Evolutionary conservation across 345 rosid genomes (phyloP).

Genomic region (Brassica juncea): DNA sequence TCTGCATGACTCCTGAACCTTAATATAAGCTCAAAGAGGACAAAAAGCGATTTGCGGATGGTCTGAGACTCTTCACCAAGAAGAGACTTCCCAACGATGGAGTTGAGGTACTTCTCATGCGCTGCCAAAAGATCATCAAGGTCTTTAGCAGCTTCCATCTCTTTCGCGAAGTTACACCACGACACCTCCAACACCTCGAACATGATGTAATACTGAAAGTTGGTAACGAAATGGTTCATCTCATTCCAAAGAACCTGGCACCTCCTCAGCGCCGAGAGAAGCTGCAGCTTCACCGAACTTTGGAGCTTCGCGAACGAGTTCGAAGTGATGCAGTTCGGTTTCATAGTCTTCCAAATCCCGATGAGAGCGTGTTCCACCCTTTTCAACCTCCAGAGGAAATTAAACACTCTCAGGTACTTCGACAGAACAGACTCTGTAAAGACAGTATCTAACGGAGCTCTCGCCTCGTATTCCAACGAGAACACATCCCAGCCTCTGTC

Average conservation of each 20-base stretch:
- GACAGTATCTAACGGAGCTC: slow-evolving; percentile 89
- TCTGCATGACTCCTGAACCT: slow-evolving; percentile 87
- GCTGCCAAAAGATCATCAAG: slow-evolving; percentile 96
- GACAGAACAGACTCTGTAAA: slow-evolving; percentile 88
- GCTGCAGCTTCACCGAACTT: slow-evolving; percentile 64
- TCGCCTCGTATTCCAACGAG: slow-evolving; percentile 93
- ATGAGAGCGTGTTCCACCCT: slow-evolving; percentile 95
- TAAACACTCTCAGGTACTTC: slow-evolving; percentile 81
- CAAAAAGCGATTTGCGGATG: slow-evolving; percentile 76
- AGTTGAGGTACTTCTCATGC: slow-evolving; percentile 86
- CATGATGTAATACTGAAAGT: slow-evolving; percentile 97
- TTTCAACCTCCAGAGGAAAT: slow-evolving; percentile 96
- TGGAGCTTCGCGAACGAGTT: slow-evolving; percentile 76
- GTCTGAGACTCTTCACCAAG: slow-evolving; percentile 86
- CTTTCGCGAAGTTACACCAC: slow-evolving; percentile 87
- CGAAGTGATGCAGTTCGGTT: slow-evolving; percentile 91
- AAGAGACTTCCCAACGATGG: slow-evolving; percentile 86
- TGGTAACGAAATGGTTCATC: slow-evolving; percentile 96
- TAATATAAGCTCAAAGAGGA: slow-evolving; percentile 85
- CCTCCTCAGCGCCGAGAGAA: slow-evolving; percentile 79
- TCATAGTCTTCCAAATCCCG: slow-evolving; percentile 99
- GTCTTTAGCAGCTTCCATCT: slow-evolving; percentile 91
- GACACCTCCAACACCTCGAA: slow-evolving; percentile 98
- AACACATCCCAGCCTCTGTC: slow-evolving; percentile 99
- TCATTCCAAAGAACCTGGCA: slow-evolving; percentile 98